Percentiles rank a stretch among this genome's conserved stretches.
phyloP scores from a whole-genome alignment of 2,329 filamentous ascomycete species.

The Peltaster fructicola region DNA sequence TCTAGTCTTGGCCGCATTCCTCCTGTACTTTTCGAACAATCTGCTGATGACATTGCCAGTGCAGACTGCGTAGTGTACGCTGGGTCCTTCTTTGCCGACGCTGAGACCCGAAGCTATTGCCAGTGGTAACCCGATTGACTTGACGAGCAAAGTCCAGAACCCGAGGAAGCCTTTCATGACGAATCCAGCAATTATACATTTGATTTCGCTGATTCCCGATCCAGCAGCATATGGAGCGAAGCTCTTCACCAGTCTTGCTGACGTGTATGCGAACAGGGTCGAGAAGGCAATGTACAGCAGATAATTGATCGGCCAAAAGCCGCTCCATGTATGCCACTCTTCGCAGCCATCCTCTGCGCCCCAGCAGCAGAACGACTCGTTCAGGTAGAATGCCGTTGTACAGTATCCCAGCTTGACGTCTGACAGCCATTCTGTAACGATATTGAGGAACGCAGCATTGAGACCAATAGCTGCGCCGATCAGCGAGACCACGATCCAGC shows the following conservation, averaged over 20 bases:
- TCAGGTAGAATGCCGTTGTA: constrained; percentile 87
- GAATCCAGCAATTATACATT: constrained; percentile 96
- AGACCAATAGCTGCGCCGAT: constrained; percentile 85
- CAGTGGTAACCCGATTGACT: constrained; percentile 76
- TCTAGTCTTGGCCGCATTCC: constrained; percentile 81
- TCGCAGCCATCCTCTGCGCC: constrained; percentile 76
- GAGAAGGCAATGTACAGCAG: constrained; percentile 75
- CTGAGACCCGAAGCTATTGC: constrained; percentile 88
- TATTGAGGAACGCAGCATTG: constrained; percentile 85
- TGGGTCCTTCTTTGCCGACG: constrained; percentile 92
- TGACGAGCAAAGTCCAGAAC: constrained; percentile 80
- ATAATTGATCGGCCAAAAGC: constrained; percentile 64
- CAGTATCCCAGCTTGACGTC: constrained; percentile 96
- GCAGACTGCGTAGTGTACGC: constrained; percentile 97
- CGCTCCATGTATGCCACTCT: constrained; percentile 81
- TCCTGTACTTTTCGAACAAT: constrained; percentile 79
- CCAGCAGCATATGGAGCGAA: constrained; percentile 94
- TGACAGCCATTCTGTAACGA: constrained; percentile 89
- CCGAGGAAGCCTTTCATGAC: constrained; percentile 98
- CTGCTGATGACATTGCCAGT: constrained; percentile 92
- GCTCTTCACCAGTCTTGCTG: constrained; percentile 69
- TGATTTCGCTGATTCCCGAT: constrained; percentile 96
- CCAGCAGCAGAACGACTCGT: constrained; percentile 97
- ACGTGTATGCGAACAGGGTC: constrained; percentile 55
- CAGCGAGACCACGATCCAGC: constrained; percentile 92